Evolutionary conservation across 139 green algal genomes (phyloP), one percentile per base, ranked within the genome.

Genomic region (Tetraselmis chui): DNA sequence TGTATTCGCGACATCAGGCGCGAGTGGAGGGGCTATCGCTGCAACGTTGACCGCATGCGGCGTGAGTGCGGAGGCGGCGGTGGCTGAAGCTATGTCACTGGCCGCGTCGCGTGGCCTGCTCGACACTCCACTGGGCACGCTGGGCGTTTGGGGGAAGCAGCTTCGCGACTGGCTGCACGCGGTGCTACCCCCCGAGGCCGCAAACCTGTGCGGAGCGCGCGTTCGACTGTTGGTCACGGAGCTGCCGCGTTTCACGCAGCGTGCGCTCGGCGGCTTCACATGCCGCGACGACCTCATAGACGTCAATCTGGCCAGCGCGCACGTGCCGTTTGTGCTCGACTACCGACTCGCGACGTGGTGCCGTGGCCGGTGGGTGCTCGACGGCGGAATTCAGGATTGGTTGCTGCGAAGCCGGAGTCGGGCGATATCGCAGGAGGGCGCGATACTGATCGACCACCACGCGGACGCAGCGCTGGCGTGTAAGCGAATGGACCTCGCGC

Each of bases 241-340:
- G 45, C 45, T 67, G 5, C 45, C 45, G 5, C 18, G 5, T 67
- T 67, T 5, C 45, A 5, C 11, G 18, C 45, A 67, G 18, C 5
- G 5, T 5, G 11, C 45, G 18, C 28, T 31, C 29, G 77, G 77
- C 29, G 58, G 77, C 28, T 80, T 80, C n/a, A 32, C 24, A 18
- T 59, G 77, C 77, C 31, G 77, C 22, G 2, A 32, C 28, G 77
- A 80, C 77, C 77, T 80, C 28, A 80, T 80, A 27, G n/a, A 80
- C 29, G 23, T 29, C 27, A 28, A 59, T 5, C 45, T 80, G 77
- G 77, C 77, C 29, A 45, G 23, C n/a, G 77, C 29, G 29, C 77
- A 80, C 77, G 32, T 80, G 29, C 77, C 77, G 2, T 45, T 80
- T 29, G 28, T 80, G 23, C 77, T 80, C 77, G 77, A 80, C 18